These are phyloP conservation scores for Lichtheimia hyalospora DNA, from an alignment of 371 early-diverging fungal species.

Conservation along the genomic window DNA sequence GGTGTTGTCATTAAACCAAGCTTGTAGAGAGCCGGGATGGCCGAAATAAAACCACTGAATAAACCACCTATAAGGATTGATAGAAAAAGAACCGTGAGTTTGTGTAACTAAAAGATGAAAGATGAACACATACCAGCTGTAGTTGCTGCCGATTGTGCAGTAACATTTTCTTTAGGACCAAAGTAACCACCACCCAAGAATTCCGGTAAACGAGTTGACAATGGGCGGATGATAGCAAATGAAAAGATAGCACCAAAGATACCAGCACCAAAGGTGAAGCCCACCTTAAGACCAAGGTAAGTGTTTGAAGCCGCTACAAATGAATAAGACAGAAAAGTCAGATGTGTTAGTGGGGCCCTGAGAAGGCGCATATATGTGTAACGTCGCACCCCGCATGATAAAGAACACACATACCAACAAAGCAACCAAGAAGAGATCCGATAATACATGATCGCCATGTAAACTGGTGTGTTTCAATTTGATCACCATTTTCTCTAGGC, in stretches of 20 bases:
- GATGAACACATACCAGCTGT: conserved; percentile 29
- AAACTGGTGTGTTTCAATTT: conserved; percentile 18
- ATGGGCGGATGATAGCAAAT: conserved; percentile 64
- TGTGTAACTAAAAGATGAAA: too few species aligned
- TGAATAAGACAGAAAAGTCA: background rate
- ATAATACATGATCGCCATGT: conserved; percentile 54
- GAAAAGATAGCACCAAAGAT: conserved; percentile 72
- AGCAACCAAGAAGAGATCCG: conserved; percentile 57
- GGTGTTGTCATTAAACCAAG: conserved; percentile 56
- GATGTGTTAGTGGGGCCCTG: background rate
- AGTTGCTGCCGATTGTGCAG: conserved; percentile 70
- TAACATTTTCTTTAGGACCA: conserved; percentile 68
- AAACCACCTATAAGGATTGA: conserved; percentile 47
- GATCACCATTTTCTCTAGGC: background rate
- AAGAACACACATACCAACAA: conserved; percentile 14
- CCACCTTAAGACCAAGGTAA: conserved; percentile 72
- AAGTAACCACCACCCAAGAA: conserved; percentile 62
- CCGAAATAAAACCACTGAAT: conserved; percentile 64
- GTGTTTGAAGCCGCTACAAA: conserved; percentile 69
- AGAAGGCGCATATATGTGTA: background rate
- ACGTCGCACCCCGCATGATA: background rate
- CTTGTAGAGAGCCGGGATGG: conserved; percentile 71
- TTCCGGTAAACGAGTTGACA: conserved; percentile 43
- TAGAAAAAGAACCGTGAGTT: too few species aligned
- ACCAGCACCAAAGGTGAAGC: conserved; percentile 74